phyloP scores from a whole-genome alignment of 208 protist species.

The Leishmania amazonensis region DNA sequence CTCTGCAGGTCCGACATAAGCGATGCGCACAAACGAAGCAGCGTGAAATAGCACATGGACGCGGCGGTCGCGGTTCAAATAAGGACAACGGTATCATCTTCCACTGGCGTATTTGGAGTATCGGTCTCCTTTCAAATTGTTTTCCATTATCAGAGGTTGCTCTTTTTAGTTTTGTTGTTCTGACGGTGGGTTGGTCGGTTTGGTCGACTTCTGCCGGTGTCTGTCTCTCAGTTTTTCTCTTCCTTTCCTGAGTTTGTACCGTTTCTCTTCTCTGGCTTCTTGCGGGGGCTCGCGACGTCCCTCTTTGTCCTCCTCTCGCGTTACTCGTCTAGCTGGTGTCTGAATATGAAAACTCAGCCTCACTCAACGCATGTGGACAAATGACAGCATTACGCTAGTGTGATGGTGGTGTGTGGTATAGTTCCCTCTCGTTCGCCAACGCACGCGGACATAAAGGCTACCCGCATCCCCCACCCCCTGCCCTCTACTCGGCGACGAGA shows the following conservation, averaged over 20 bases:
- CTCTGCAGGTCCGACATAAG: neutral
- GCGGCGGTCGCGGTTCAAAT: neutral
- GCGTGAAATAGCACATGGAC: neutral
- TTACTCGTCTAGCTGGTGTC: too few species aligned
- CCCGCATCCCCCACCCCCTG: too few species aligned
- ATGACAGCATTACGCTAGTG: neutral
- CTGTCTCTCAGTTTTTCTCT: neutral
- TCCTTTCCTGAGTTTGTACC: constrained; percentile 4
- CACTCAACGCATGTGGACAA: neutral
- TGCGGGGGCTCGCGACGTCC: neutral
- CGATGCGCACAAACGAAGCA: neutral
- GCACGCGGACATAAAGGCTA: neutral
- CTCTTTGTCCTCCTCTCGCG: neutral
- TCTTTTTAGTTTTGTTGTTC: neutral
- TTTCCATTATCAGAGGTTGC: neutral
- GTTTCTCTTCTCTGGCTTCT: neutral
- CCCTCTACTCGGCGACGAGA: neutral
- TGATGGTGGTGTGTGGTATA: neutral
- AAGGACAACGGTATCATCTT: neutral
- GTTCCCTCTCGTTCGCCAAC: neutral
- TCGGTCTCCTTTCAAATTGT: too few species aligned
- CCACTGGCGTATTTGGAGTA: neutral
- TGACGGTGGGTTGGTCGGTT: neutral
- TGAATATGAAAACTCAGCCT: neutral
- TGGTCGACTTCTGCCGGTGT: neutral